phyloP scores from a whole-genome alignment of 495 filamentous ascomycete genomes.

The Penicillium cataractarum region DNA sequence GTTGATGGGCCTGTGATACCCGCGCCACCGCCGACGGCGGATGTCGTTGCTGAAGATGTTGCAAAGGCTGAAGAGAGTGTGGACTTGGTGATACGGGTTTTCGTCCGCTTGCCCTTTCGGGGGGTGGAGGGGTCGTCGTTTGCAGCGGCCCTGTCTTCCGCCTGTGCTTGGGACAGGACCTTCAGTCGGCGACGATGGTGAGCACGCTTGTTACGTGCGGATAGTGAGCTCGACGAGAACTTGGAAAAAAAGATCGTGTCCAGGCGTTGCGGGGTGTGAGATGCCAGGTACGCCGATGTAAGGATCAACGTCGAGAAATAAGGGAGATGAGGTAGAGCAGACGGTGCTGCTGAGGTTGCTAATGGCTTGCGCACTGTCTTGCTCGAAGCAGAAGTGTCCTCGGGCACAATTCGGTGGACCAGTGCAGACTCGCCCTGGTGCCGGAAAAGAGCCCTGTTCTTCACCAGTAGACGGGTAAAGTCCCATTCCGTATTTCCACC shows the following conservation, averaged over 20 bases:
- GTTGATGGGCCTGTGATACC: constrained; percentile 66
- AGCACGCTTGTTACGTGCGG: constrained; percentile 51
- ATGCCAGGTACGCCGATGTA: constrained; percentile 87
- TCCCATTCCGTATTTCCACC: constrained; percentile 64
- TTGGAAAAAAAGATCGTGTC: constrained; percentile 88
- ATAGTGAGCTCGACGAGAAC: constrained; percentile 60
- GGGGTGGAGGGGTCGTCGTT: constrained; percentile 35
- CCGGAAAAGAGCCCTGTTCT: constrained; percentile 74
- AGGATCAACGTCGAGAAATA: constrained; percentile 83
- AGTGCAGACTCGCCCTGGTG: constrained; percentile 75
- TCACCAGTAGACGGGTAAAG: constrained; percentile 78
- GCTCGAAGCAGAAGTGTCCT: constrained; percentile 27
- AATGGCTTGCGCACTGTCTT: constrained; percentile 30
- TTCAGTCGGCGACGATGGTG: constrained; percentile 61
- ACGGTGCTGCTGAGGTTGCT: constrained; percentile 36
- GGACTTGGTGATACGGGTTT: constrained; percentile 55
- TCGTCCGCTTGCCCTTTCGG: constrained; percentile 43
- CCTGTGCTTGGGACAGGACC: constrained; percentile 47
- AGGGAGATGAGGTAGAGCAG: constrained; percentile 58
- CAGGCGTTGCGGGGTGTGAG: constrained; percentile 77
- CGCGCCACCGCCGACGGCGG: constrained; percentile 36
- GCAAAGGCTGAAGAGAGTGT: constrained; percentile 46
- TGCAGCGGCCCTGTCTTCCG: constrained; percentile 38
- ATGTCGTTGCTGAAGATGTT: constrained; percentile 44
- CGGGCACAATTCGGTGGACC: constrained; percentile 67